Base-by-base conservation (phyloP, 305 asterid species). In the Ruellia speciosa region DNA sequence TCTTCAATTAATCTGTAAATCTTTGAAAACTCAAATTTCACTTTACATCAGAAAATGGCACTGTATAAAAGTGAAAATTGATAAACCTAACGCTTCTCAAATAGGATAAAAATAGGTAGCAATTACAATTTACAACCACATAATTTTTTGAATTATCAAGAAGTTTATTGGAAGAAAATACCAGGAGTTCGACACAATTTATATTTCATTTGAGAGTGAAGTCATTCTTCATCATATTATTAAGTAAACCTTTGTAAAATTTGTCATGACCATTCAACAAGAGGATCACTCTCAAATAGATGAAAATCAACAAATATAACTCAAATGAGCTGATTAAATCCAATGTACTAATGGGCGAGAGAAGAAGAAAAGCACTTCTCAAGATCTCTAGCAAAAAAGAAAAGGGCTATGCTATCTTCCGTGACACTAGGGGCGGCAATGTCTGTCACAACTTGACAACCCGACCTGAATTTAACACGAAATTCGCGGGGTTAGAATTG, bases 121-220 rank as follows among this genome's bases (percentile, higher is more conserved):
- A n/a, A 24, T 14, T 37, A 52, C 55, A 57, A 48, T 66, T 24
- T 24, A 62, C 95, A n/a, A n/a, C n/a, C n/a, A n/a, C n/a, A n/a
- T 85, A 79, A 90, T 96, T 79, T 64, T 87, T 85, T 63, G 75
- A 76, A 55, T 81, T 78, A 47, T 85, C 79, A 58, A 95, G 97
- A 74, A 90, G 97, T 70, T 68, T 87, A 65, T 72, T 87, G 54
- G 97, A 90, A 68, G 96, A 85, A 70, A 82, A 90, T 72, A 90
- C 83, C 80, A 90, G 76, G 67, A 90, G 95, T 65, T 90, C 97
- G 46, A 79, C 86, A 19, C 87, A 94, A 78, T 79, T 70, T 62
- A 85, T 56, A 66, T 63, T 79, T 51, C 87, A 96, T 73, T 66
- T 77, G 66, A 90, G 90, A 74, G 94, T 96, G 62, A 83, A 80